A percentile compares a stretch with the other conserved stretches of the same genome.
Conservation (phyloP, 2,329 filamentous ascomycete genomes). For the Aspergillus costaricaensis region DNA sequence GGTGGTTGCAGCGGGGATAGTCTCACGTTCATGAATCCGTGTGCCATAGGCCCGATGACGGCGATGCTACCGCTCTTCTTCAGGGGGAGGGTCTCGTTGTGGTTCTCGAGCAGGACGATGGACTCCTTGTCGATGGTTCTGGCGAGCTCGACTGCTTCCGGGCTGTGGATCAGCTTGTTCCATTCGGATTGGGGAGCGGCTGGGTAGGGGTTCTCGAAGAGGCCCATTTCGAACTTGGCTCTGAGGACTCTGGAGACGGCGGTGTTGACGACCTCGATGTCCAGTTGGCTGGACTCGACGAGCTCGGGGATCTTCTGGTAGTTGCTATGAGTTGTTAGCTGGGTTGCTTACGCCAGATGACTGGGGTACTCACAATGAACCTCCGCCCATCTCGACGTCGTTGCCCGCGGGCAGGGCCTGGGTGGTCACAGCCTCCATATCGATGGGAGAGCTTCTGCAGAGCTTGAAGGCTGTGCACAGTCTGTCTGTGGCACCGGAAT, state of each 20-base stretch:
- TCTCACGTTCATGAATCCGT: conserved; percentile 68
- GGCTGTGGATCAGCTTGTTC: conserved; percentile 62
- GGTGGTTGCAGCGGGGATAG: too few species aligned
- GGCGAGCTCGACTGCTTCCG: conserved; percentile 60
- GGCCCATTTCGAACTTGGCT: conserved; percentile 68
- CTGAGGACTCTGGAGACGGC: conserved; percentile 67
- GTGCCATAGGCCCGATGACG: conserved; percentile 74
- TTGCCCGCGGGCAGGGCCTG: conserved; percentile 67
- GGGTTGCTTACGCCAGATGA: neutral
- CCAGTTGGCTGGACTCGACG: conserved; percentile 62
- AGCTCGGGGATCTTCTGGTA: conserved; percentile 67
- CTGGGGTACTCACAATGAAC: conserved; percentile 55
- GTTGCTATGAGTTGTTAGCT: conserved; percentile 46
- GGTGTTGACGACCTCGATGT: conserved; percentile 61
- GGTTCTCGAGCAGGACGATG: conserved; percentile 63
- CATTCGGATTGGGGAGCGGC: conserved; percentile 60
- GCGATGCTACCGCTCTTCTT: conserved; percentile 68
- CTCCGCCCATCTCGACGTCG: conserved; percentile 75
- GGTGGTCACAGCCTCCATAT: conserved; percentile 65
- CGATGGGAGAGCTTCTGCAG: conserved; percentile 61
- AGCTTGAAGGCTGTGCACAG: conserved; percentile 66
- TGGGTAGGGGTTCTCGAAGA: conserved; percentile 70
- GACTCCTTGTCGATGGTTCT: conserved; percentile 66
- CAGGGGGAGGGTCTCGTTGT: conserved; percentile 55
- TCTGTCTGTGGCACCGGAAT: conserved; percentile 71